Base-by-base conservation (phyloP, 2,329 filamentous ascomycete species). In the Ceratocystis papillata region DNA sequence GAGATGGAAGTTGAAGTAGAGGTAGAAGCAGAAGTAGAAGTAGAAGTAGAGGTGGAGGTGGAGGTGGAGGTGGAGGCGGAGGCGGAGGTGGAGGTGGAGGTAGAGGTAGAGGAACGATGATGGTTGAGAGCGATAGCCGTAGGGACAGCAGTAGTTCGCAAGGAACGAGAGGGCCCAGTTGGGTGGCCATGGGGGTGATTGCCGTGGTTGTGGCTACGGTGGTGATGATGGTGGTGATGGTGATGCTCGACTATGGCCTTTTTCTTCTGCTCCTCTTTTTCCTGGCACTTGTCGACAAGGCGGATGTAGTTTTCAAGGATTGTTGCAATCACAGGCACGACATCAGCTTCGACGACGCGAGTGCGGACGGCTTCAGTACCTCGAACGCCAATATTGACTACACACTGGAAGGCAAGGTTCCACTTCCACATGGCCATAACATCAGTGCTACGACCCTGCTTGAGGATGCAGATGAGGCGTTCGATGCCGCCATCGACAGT, bases 341-440 rank as follows among this genome's bases (percentile, higher is more conserved):
- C 96, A 76, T 99, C 94, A 69, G 94, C 94, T 78, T 99, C 94
- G 64, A 99, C 94, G 2, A 99, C 93, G 70, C 94, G 84, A 67
- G 94, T 97, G 71, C 94, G 85, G 68, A 99, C 94, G 70, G 85
- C 87, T 78, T 99, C 94, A 12, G 94, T 96, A 68, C 94, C 94
- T 71, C 94, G 85, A 68, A 99, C 93, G 67, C 94, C 94, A 73
- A 99, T 97, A 76, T 99, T 99, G 74, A 99, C 94, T 70, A 97
- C 92, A 76, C 94, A 99, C 77, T 97, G 94, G 76, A 99, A 99
- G 64, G 94, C 94, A 69, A 99, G 82, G 74, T 96, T 99, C 94
- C 94, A 99, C 78, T 97, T 97, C 94, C 94, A 99, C 89, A 96
- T 96, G 76, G 96, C 93, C 93, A 97, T 96, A 86, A 96, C 88